Evolutionary conservation across 1,284 basidiomycete species (phyloP).

Genomic region (Sparassis latifolia): DNA sequence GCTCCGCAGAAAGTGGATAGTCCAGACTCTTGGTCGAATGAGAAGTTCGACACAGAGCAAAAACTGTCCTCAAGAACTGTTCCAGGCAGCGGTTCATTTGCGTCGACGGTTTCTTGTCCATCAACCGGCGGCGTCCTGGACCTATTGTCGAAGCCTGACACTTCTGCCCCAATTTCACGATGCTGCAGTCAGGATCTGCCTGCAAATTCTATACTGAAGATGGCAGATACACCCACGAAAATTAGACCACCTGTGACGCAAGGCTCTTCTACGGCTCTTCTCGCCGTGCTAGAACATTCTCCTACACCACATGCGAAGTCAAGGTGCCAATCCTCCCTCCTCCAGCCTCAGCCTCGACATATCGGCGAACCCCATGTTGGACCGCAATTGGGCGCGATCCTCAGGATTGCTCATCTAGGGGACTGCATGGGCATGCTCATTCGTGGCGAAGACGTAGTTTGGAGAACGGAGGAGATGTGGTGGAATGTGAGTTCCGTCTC

Average conservation of each 20-base stretch:
- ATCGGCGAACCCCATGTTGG: conserved; percentile 1
- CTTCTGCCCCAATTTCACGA: background rate
- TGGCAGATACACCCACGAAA: background rate
- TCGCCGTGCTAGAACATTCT: conserved; percentile 55
- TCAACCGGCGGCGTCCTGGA: background rate
- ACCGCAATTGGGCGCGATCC: conserved; percentile 55
- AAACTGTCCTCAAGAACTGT: background rate
- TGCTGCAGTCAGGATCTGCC: background rate
- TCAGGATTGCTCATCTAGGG: conserved; percentile 88
- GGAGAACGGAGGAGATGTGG: conserved; percentile 93
- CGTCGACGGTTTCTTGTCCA: background rate
- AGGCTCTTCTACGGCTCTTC: conserved; percentile 65
- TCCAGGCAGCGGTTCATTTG: conserved; percentile 4
- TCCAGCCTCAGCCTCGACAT: conserved; percentile 13
- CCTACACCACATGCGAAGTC: conserved; percentile 9
- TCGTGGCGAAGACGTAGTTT: conserved; percentile 71
- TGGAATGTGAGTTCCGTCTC: conserved; percentile 50
- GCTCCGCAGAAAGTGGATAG: conserved; percentile 16
- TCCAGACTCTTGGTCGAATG: background rate
- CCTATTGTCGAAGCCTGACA: background rate
- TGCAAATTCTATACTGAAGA: conserved; percentile 2
- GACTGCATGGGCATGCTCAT: conserved; percentile 89
- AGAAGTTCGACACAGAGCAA: background rate
- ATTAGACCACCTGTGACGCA: conserved; percentile 36
- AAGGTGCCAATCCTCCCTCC: background rate